These are phyloP conservation scores for Colletotrichum sp. DNA, from an alignment of 2,329 filamentous ascomycete species.

Conservation along the genomic window DNA sequence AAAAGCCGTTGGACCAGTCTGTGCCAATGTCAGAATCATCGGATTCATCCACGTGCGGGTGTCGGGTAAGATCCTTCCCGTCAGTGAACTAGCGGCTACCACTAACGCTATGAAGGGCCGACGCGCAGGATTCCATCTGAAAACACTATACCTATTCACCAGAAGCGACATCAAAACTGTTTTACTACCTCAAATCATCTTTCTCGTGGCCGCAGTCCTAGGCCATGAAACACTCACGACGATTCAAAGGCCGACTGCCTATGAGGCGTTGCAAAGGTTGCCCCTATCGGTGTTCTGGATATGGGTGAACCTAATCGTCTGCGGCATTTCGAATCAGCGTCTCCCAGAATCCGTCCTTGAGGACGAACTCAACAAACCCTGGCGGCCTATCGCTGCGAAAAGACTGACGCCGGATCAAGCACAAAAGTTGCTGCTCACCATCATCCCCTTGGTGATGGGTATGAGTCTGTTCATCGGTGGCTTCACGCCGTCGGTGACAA, in stretches of 20 bases:
- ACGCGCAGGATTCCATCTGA: conserved; percentile 14
- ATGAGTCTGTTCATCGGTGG: conserved; percentile 19
- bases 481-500: conserved; percentile 22
- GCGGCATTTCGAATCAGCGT: conserved; percentile 33
- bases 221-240: not conserved
- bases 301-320: conserved; percentile 32
- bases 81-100: rapidly evolving
- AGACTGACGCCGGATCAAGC: conserved; percentile 28
- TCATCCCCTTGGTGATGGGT: conserved; percentile 24
- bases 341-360: conserved; percentile 26
- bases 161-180: conserved; percentile 38
- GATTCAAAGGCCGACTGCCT: not conserved
- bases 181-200: conserved; percentile 32
- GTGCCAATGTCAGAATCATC: not conserved
- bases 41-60: not conserved
- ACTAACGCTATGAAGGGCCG: not conserved
- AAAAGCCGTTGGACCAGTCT: not conserved
- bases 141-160: conserved; percentile 32
- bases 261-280: not conserved
- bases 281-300: conserved; percentile 23
- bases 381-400: conserved; percentile 30
- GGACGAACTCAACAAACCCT: conserved; percentile 35
- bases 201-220: conserved; percentile 22
- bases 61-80: not conserved
- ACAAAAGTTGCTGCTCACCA: conserved; percentile 25